phyloP scores from a whole-genome alignment of 805 yeast species.

The Wickerhamomyces ciferrii region DNA sequence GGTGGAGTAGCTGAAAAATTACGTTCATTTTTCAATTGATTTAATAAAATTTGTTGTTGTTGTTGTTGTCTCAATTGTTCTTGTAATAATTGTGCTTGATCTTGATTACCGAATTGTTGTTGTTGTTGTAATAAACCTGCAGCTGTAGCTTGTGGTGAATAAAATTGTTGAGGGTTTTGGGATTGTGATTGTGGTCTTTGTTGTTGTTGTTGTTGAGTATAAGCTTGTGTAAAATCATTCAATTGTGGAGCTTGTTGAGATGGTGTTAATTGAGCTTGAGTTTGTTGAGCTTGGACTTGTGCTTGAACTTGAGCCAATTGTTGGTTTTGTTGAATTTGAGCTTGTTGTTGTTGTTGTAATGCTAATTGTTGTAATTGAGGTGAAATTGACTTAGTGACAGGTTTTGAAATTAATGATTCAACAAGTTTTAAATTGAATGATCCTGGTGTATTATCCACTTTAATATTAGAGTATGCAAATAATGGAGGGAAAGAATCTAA shows the following conservation, averaged over 20 bases:
- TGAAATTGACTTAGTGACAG: slow-evolving; percentile 12
- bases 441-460: slow-evolving; percentile 25
- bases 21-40: slow-evolving; percentile 23
- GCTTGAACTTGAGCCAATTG: background rate
- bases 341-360: background rate
- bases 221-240: slow-evolving; percentile 7
- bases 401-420: slow-evolving; percentile 29
- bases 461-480: slow-evolving; percentile 40
- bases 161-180: slow-evolving; percentile 24
- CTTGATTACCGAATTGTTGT: slow-evolving; percentile 28
- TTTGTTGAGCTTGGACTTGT: slow-evolving; percentile 2
- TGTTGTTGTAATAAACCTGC: slow-evolving; percentile 25
- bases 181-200: slow-evolving; percentile 25
- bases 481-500: slow-evolving; percentile 34
- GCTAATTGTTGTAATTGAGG: slow-evolving; percentile 6
- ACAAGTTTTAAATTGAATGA: slow-evolving; percentile 28
- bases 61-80: slow-evolving; percentile 24
- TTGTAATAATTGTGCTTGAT: slow-evolving; percentile 17
- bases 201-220: slow-evolving; percentile 15
- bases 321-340: background rate
- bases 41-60: slow-evolving; percentile 21
- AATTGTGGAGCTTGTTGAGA: slow-evolving; percentile 3
- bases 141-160: slow-evolving; percentile 20
- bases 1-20: slow-evolving; percentile 51
- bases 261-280: slow-evolving; percentile 1